phyloP scores from a whole-genome alignment of 352 stramenopile genomes.

The Plasmopara viticola region DNA sequence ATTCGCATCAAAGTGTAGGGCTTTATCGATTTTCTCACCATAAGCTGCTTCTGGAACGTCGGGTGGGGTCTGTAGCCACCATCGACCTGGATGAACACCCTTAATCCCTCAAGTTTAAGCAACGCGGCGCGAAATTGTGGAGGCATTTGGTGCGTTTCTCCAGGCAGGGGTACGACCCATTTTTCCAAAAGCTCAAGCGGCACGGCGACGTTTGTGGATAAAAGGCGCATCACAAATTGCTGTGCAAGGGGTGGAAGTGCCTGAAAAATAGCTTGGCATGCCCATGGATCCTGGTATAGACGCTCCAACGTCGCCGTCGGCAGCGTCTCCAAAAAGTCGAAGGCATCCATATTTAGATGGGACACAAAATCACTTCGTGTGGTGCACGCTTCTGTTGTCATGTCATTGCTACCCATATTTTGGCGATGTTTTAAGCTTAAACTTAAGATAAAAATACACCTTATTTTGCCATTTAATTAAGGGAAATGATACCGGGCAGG shows the following conservation, averaged over 20 bases:
- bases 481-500: too few species aligned
- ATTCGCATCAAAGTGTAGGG: neutral
- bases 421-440: too few species aligned
- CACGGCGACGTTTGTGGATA: slow-evolving; percentile 53
- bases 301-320: slow-evolving; percentile 65
- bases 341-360: slow-evolving; percentile 57
- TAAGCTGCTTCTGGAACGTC: slow-evolving; percentile 58
- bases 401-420: too few species aligned
- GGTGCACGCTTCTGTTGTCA: too few species aligned
- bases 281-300: slow-evolving; percentile 82
- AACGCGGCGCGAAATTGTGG: slow-evolving; percentile 47
- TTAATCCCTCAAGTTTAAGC: slow-evolving; percentile 46
- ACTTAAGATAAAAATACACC: too few species aligned
- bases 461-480: too few species aligned
- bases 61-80: slow-evolving; percentile 39
- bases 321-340: slow-evolving; percentile 83
- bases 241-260: slow-evolving; percentile 78
- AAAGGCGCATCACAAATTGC: slow-evolving; percentile 87
- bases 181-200: slow-evolving; percentile 46
- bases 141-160: slow-evolving; percentile 31
- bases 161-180: slow-evolving; percentile 55
- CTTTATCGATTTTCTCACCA: slow-evolving; percentile 22
- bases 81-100: slow-evolving; percentile 49
- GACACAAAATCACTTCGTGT: too few species aligned
- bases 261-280: slow-evolving; percentile 86